A percentile compares a stretch with the other conserved stretches of the same genome.
Conservation (phyloP, 2,329 filamentous ascomycete species). For the Cladosporium sphaerospermum region DNA sequence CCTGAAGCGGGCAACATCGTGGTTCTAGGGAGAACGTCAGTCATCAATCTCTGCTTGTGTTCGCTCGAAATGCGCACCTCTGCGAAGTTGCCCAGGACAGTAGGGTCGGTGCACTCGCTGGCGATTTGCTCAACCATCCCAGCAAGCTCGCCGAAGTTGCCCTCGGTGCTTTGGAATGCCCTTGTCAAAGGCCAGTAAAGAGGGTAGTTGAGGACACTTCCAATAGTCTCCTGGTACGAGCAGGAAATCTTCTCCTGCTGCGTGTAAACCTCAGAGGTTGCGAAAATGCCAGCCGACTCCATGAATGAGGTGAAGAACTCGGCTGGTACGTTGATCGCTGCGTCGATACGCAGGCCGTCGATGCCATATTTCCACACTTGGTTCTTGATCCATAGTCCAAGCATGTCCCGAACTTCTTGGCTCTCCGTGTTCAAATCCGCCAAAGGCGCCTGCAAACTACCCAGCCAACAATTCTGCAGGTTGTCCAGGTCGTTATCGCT, state of each 20-base stretch:
- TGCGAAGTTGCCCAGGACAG: conserved; percentile 15
- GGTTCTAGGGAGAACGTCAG: conserved; percentile 13
- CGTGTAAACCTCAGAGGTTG: conserved; percentile 27
- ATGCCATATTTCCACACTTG: conserved; percentile 35
- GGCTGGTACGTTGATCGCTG: conserved; percentile 28
- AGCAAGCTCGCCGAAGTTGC: conserved; percentile 5
- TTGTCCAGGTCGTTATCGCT: conserved; percentile 29
- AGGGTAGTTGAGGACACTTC: conserved; percentile 29
- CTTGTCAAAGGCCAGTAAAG: conserved; percentile 32
- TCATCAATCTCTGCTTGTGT: neutral
- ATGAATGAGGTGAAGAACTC: conserved; percentile 26
- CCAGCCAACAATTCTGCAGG: conserved; percentile 40
- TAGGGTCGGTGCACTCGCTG: conserved; percentile 9
- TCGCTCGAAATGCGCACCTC: conserved; percentile 8
- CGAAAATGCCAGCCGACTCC: conserved; percentile 25
- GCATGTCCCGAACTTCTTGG: conserved; percentile 29
- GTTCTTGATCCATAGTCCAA: conserved; percentile 33
- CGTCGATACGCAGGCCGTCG: conserved; percentile 31
- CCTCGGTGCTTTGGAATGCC: conserved; percentile 29
- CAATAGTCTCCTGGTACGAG: conserved; percentile 23
- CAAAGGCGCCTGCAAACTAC: conserved; percentile 38
- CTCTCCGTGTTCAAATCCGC: conserved; percentile 41
- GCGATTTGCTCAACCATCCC: neutral
- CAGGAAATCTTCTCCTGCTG: conserved; percentile 22
- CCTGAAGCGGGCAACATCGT: conserved; percentile 17